Evolutionary conservation across 75 land plant genomes (phyloP), one percentile per base, ranked within the genome.

Genomic region (Pinus tabuliformis): DNA sequence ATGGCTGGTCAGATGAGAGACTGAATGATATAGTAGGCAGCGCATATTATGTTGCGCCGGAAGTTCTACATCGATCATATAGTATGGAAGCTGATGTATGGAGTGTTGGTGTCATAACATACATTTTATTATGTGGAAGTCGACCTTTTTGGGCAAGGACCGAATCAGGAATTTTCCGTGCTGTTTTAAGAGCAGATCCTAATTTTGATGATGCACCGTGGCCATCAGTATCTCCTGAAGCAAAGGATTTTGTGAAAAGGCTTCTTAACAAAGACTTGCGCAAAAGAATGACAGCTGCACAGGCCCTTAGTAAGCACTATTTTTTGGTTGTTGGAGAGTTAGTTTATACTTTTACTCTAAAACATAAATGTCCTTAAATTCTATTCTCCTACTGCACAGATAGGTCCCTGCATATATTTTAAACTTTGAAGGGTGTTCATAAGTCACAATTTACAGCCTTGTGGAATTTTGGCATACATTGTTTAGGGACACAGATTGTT

Each of bases 201-300:
- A 89, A 81, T 77, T 89, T 89, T 78, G 91, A 81, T 58, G 91
- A 89, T 70, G 77, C 82, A 17, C 91, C 91, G 8, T 89, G 91
- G 91, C 91, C 91, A 30, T 79, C 85, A 1, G 87, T 88, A 24
- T 87, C 91, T 13, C 68, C 81, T 61, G 87, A 88, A 65, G 91
- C 84, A 28, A 89, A 88, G 83, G 91, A 89, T 79, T 89, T 89
- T 78, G 91, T 89, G 20, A 89, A 81, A 72, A 64, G 91, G 75
- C 81, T 89, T 26, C 77, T 89, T 11, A 88, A 85, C 59, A 87
- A 87, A 80, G 88, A 87, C 37, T 75, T 75, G 39, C 78, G 88
- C 24, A 87, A 81, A 62, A 75, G 91, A 74, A 89, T 89, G 91
- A 84, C 91, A 22, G 91, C 91, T 73, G 87, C 83, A 3, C 91